Evolutionary conservation across 2,329 filamentous ascomycete species (phyloP).

Genomic region (Sporothrix pseudoabietina): DNA sequence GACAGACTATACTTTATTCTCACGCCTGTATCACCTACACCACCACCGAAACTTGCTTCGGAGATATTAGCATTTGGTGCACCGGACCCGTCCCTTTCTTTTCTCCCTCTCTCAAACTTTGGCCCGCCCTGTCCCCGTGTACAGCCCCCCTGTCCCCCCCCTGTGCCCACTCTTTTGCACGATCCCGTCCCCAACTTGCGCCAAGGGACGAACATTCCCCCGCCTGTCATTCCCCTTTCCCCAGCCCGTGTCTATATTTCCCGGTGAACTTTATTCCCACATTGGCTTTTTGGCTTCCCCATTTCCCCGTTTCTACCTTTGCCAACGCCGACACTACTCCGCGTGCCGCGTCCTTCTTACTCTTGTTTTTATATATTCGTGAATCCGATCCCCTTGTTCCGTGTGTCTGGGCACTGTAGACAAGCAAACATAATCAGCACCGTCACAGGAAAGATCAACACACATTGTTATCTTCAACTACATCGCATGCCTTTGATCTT

Average conservation of each 20-base stretch:
- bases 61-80: not conserved
- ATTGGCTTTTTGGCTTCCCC: not conserved
- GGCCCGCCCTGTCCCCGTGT: not conserved
- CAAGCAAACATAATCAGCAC: not conserved
- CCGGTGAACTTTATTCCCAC: not conserved
- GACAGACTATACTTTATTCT: not conserved
- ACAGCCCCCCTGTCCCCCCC: not conserved
- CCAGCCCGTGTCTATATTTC: slow-evolving; percentile 10
- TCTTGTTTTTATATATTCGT: not conserved
- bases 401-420: not conserved
- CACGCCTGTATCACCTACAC: not conserved
- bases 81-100: not conserved
- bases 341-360: not conserved
- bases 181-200: not conserved
- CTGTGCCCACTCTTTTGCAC: not conserved
- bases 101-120: not conserved
- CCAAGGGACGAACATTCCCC: not conserved
- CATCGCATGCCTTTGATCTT: not conserved
- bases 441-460: not conserved
- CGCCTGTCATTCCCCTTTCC: not conserved
- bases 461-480: too few species aligned
- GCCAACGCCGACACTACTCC: not conserved
- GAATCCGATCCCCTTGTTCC: not conserved
- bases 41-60: not conserved
- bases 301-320: not conserved